These are phyloP conservation scores for Alternaria brassicicola DNA, from an alignment of 2,329 filamentous ascomycete genomes.

Conservation along the genomic window DNA sequence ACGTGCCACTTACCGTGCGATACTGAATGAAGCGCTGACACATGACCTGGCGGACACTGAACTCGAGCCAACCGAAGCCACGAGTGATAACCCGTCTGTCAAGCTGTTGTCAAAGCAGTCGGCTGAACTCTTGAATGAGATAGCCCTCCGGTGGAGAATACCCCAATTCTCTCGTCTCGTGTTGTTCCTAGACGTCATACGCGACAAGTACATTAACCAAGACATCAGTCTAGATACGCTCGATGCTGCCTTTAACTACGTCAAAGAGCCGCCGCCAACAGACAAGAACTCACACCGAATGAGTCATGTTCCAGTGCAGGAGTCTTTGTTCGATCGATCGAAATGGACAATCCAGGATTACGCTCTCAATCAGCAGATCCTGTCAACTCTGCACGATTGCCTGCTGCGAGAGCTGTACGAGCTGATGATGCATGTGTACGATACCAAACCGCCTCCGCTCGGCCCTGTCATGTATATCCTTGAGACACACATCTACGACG, in stretches of 20 bases:
- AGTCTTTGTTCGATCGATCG: conserved; percentile 54
- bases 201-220: conserved; percentile 83
- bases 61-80: conserved; percentile 56
- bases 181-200: conserved; percentile 81
- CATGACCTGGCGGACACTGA: conserved; percentile 64
- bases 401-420: conserved; percentile 87
- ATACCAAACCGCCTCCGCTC: conserved; percentile 81
- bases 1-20: conserved; percentile 79
- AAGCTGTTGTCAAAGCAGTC: conserved; percentile 75
- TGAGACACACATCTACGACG: conserved; percentile 79
- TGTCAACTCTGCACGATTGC: conserved; percentile 78
- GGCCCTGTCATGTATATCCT: conserved; percentile 81
- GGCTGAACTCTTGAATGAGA: conserved; percentile 80
- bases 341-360: conserved; percentile 59
- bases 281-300: conserved; percentile 65
- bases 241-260: conserved; percentile 80
- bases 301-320: conserved; percentile 47
- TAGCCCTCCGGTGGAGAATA: conserved; percentile 87
- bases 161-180: conserved; percentile 81
- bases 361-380: conserved; percentile 71
- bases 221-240: conserved; percentile 82
- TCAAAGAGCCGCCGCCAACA: conserved; percentile 73
- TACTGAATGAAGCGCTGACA: conserved; percentile 76
- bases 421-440: conserved; percentile 85
- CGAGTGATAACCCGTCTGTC: conserved; percentile 56